phyloP scores from a whole-genome alignment of 140 eudicot genomes.

The Stevia rebaudiana region DNA sequence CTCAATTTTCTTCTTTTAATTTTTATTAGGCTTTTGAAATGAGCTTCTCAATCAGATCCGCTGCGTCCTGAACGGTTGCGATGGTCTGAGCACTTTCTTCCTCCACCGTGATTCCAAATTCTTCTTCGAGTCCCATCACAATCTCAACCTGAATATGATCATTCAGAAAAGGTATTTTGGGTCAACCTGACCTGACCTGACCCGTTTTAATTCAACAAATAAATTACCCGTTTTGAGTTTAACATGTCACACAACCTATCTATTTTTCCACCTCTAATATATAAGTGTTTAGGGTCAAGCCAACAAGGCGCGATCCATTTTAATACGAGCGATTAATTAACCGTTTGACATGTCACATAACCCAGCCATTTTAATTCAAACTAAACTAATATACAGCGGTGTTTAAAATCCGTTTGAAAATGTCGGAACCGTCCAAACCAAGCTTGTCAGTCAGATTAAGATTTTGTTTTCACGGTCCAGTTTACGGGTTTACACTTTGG shows the following conservation, averaged over 20 bases:
- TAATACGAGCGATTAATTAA: background rate
- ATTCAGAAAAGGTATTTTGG: background rate
- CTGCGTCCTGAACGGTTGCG: slow-evolving; percentile 81
- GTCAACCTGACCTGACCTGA: background rate
- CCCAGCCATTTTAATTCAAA: background rate
- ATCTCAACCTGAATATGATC: slow-evolving; percentile 68
- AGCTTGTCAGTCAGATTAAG: no score
- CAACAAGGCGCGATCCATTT: background rate
- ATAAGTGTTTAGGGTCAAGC: background rate
- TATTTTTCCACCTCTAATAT: background rate
- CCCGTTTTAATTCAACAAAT: background rate
- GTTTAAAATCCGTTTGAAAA: no score
- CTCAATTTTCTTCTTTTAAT: background rate
- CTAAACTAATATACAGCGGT: no score
- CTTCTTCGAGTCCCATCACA: slow-evolving; percentile 95
- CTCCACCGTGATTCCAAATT: slow-evolving; percentile 70
- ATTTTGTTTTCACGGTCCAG: no score
- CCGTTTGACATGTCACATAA: background rate
- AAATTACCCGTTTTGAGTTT: background rate
- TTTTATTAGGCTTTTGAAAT: slow-evolving; percentile 28
- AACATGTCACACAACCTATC: background rate
- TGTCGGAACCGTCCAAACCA: no score
- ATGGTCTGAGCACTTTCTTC: slow-evolving; percentile 87
- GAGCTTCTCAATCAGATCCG: slow-evolving; percentile 77
- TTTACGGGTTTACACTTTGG: no score